A percentile compares a stretch with the other conserved stretches of the same genome.
Evolutionary conservation across 2,329 filamentous ascomycete genomes (phyloP).

Genomic region (Paracorniculantispora psalliotae): DNA sequence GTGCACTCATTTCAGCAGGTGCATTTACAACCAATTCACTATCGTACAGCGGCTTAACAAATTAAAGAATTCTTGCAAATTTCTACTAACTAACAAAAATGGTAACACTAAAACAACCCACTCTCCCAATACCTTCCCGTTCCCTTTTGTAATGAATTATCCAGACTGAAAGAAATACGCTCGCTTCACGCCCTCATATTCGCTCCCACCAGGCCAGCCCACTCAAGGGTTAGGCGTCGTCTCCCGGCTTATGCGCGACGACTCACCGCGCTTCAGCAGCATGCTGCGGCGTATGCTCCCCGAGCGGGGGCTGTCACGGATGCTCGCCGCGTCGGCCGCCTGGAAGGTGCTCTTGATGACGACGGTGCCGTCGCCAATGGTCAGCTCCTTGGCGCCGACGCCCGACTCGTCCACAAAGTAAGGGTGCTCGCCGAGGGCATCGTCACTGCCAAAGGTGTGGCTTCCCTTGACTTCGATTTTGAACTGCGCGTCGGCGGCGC

Average conservation of each 20-base stretch:
- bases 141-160: conserved; percentile 5
- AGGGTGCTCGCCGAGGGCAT: conserved; percentile 76
- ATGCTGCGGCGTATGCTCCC: conserved; percentile 48
- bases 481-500: conserved; percentile 80
- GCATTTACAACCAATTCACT: too few relatives aligned
- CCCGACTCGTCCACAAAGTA: conserved; percentile 87
- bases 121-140: background rate
- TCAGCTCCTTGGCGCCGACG: conserved; percentile 66
- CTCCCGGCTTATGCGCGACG: conserved; percentile 37
- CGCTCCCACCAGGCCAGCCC: background rate
- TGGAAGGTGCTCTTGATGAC: conserved; percentile 69
- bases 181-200: conserved; percentile 1
- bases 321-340: conserved; percentile 39
- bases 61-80: background rate
- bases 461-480: conserved; percentile 82
- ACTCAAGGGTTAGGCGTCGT: conserved; percentile 32
- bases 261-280: conserved; percentile 45
- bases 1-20: too few relatives aligned
- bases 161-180: conserved; percentile 11
- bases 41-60: background rate
- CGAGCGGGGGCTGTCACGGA: conserved; percentile 42
- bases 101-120: background rate
- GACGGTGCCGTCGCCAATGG: conserved; percentile 67
- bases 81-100: background rate
- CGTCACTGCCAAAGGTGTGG: conserved; percentile 76